Evolutionary conservation across 2,329 filamentous ascomycete genomes (phyloP).

Genomic region (Aspergillus piperis): DNA sequence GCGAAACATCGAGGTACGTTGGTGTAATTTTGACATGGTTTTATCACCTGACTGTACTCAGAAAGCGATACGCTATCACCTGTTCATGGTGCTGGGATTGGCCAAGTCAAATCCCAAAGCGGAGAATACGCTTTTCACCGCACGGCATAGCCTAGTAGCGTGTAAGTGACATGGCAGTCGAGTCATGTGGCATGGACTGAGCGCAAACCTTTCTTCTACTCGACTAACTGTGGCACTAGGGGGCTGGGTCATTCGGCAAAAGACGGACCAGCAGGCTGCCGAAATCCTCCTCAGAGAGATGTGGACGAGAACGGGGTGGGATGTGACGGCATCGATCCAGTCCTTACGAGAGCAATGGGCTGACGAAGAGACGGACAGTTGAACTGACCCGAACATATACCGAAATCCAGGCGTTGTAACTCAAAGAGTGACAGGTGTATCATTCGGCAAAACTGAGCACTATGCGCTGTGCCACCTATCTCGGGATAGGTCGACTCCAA

Average conservation of each 20-base stretch:
- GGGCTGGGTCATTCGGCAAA: constrained; percentile 30
- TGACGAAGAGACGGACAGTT: constrained; percentile 17
- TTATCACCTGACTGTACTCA: neutral
- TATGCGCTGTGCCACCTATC: too few species aligned
- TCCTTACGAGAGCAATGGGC: constrained; percentile 27
- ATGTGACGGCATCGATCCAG: constrained; percentile 25
- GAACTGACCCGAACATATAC: neutral
- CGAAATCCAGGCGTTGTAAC: neutral
- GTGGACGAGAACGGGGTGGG: constrained; percentile 29
- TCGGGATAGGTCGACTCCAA: too few species aligned
- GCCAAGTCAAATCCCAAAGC: constrained; percentile 29
- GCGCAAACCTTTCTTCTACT: neutral
- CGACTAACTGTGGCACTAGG: constrained; percentile 13
- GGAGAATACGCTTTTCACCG: constrained; percentile 31
- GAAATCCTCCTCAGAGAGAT: constrained; percentile 25
- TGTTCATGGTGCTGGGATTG: constrained; percentile 27
- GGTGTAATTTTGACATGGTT: too few species aligned
- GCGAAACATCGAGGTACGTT: constrained; percentile 23
- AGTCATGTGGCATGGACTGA: neutral
- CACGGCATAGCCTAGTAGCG: constrained; percentile 28
- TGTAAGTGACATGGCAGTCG: constrained; percentile 19
- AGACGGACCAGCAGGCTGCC: constrained; percentile 27
- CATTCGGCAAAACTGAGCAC: neutral
- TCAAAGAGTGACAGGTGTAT: neutral
- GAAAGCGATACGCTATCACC: constrained; percentile 26